phyloP scores from a whole-genome alignment of 192 early-diverging fungal species.

The Gryganskiella cystojenkinii region DNA sequence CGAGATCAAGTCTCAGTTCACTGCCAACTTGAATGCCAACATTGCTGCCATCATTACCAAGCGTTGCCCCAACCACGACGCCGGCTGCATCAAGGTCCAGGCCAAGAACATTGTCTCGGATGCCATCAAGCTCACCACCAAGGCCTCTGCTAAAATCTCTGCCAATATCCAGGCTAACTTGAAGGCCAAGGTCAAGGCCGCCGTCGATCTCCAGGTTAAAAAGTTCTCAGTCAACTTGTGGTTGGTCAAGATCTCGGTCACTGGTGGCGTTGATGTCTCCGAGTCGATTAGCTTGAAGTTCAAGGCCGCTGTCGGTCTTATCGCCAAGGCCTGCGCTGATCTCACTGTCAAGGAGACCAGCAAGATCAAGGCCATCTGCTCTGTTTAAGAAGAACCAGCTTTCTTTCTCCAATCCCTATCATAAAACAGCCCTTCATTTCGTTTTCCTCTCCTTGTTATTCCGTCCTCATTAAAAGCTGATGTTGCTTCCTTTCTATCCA shows the following conservation, averaged over 20 bases:
- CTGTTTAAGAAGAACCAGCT: constrained; percentile 5
- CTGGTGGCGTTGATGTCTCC: constrained; percentile 40
- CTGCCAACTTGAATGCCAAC: constrained; percentile 44
- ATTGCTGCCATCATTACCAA: constrained; percentile 40
- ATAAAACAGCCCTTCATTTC: neutral
- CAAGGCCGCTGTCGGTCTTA: constrained; percentile 34
- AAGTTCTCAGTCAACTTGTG: constrained; percentile 51
- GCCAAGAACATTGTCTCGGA: constrained; percentile 46
- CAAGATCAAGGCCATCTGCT: constrained; percentile 45
- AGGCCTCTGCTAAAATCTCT: constrained; percentile 43
- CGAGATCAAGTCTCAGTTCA: constrained; percentile 48
- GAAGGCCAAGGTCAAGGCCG: constrained; percentile 41
- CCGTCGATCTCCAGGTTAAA: constrained; percentile 47
- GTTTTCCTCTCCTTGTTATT: too few species aligned
- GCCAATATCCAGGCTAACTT: constrained; percentile 33
- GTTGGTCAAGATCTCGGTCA: constrained; percentile 41
- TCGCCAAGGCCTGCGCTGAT: constrained; percentile 31
- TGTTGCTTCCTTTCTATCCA: too few species aligned
- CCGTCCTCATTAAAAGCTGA: too few species aligned
- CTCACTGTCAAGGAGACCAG: constrained; percentile 30
- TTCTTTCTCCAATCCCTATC: neutral
- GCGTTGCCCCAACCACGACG: constrained; percentile 44
- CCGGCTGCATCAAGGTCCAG: constrained; percentile 33
- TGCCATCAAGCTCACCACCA: constrained; percentile 41
- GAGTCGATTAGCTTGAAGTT: constrained; percentile 21